These are phyloP conservation scores for Bimuria novae-zelandiae DNA, from an alignment of 2,329 filamentous ascomycete species.

Conservation along the genomic window DNA sequence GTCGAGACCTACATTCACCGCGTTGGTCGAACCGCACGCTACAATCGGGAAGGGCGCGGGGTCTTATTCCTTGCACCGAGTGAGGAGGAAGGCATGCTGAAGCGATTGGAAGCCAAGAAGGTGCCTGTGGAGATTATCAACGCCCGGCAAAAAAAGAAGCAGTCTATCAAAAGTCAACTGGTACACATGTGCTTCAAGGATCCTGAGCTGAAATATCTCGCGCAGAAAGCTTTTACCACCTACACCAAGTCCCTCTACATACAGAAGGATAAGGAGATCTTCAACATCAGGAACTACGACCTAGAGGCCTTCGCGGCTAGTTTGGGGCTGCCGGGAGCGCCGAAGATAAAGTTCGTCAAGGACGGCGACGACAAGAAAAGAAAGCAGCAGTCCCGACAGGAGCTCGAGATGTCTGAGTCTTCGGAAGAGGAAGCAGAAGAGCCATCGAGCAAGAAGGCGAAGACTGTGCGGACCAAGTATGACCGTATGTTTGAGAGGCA, in stretches of 20 bases:
- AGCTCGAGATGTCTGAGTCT: slow-evolving; percentile 62
- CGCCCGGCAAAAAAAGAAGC: slow-evolving; percentile 85
- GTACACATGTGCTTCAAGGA: slow-evolving; percentile 97
- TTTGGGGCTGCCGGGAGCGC: slow-evolving; percentile 85
- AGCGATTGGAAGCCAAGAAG: slow-evolving; percentile 83
- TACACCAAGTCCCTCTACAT: slow-evolving; percentile 85
- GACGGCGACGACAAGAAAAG: slow-evolving; percentile 83
- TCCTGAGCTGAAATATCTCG: slow-evolving; percentile 89
- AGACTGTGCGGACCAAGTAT: slow-evolving; percentile 87
- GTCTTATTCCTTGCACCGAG: slow-evolving; percentile 90
- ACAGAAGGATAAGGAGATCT: slow-evolving; percentile 90
- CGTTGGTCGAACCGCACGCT: slow-evolving; percentile 91
- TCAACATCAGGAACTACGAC: slow-evolving; percentile 80
- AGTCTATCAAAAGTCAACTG: slow-evolving; percentile 79
- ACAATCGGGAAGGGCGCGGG: slow-evolving; percentile 83
- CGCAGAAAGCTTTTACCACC: slow-evolving; percentile 92
- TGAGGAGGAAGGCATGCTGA: slow-evolving; percentile 90
- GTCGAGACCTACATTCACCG: slow-evolving; percentile 97
- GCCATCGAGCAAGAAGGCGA: slow-evolving; percentile 55
- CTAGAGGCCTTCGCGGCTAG: slow-evolving; percentile 85
- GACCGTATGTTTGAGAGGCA: slow-evolving; percentile 97
- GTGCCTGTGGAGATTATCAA: slow-evolving; percentile 87
- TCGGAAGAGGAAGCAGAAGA: slow-evolving; percentile 61
- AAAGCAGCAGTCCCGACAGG: slow-evolving; percentile 81
- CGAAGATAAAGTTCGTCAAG: slow-evolving; percentile 91